Conservation (phyloP, 106 monocot genomes). For the Dactylorhiza incarnata region DNA sequence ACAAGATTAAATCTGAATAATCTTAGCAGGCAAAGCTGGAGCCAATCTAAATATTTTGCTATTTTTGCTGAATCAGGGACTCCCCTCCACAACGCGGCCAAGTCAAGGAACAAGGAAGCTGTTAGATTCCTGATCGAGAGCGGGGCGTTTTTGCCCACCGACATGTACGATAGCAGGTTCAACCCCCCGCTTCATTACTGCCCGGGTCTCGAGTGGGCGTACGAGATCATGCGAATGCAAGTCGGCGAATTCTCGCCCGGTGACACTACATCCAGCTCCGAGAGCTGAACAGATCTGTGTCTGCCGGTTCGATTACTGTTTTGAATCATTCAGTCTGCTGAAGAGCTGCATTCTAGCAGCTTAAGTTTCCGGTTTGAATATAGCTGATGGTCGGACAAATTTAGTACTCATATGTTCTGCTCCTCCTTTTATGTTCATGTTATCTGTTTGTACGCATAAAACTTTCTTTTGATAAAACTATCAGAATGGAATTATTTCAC, state of each 20-base stretch:
- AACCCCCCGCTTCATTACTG: slow-evolving; percentile 98
- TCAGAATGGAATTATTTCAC: too few species aligned
- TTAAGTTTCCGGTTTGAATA: too few species aligned
- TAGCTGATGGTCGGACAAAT: too few species aligned
- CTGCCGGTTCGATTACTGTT: too few species aligned
- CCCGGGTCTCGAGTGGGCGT: slow-evolving; percentile 95
- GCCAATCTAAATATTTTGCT: not conserved
- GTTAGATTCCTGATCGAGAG: slow-evolving; percentile 85
- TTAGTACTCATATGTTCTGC: too few species aligned
- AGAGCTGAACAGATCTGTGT: slow-evolving; percentile 10
- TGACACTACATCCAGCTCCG: slow-evolving; percentile 50
- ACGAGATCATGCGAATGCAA: slow-evolving; percentile 53
- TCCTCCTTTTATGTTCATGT: too few species aligned
- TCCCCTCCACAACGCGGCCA: slow-evolving; percentile 88
- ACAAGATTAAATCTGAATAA: too few species aligned
- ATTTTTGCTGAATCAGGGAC: slow-evolving; percentile 54
- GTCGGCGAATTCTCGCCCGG: slow-evolving; percentile 14
- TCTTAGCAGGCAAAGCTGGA: not conserved
- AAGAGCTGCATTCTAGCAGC: too few species aligned
- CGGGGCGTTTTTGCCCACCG: slow-evolving; percentile 81
- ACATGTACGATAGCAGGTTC: slow-evolving; percentile 78
- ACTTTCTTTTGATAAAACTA: too few species aligned
- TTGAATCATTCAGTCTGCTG: too few species aligned
- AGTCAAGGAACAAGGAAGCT: slow-evolving; percentile 77
- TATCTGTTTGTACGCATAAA: too few species aligned